A percentile compares a stretch with the other conserved stretches of the same genome.
phyloP scores from a whole-genome alignment of 139 green algal genomes.

The Trebouxia sp. region DNA sequence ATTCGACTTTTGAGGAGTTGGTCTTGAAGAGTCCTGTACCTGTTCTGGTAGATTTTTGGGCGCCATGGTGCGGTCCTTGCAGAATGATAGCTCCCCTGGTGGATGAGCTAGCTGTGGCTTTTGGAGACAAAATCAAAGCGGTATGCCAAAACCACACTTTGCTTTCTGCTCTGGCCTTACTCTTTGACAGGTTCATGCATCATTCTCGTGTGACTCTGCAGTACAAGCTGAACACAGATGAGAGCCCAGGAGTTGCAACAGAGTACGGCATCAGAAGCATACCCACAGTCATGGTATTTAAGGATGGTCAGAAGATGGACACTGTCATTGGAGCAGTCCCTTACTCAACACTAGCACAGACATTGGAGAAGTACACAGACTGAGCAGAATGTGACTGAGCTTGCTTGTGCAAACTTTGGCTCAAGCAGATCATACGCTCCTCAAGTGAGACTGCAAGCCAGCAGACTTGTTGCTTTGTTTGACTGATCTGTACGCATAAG shows the following conservation, averaged over 20 bases:
- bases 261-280: conserved; percentile 97
- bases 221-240: conserved; percentile 99
- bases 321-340: conserved; percentile 98
- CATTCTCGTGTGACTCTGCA: conserved; percentile 36
- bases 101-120: conserved; percentile 85
- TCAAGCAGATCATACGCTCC: too few species aligned
- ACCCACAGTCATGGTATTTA: conserved; percentile 98
- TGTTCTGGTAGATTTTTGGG: conserved; percentile 98
- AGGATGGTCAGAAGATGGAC: conserved; percentile 95
- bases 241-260: conserved; percentile 89
- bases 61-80: conserved; percentile 92
- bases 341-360: conserved; percentile 86
- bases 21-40: conserved; percentile 85
- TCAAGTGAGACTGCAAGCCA: too few species aligned
- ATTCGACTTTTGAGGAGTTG: conserved; percentile 81
- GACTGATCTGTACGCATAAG: too few species aligned
- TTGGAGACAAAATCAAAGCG: conserved; percentile 70
- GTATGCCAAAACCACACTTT: conserved; percentile 31
- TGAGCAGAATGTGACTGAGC: not conserved
- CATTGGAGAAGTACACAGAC: conserved; percentile 91
- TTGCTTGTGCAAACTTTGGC: too few species aligned
- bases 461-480: too few species aligned
- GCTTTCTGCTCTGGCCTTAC: not conserved
- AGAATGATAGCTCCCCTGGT: conserved; percentile 92
- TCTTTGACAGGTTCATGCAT: not conserved